Evolutionary conservation across 768 basidiomycete species (phyloP), one percentile per base, ranked within the genome.

Genomic region (Amyloporia xantha): DNA sequence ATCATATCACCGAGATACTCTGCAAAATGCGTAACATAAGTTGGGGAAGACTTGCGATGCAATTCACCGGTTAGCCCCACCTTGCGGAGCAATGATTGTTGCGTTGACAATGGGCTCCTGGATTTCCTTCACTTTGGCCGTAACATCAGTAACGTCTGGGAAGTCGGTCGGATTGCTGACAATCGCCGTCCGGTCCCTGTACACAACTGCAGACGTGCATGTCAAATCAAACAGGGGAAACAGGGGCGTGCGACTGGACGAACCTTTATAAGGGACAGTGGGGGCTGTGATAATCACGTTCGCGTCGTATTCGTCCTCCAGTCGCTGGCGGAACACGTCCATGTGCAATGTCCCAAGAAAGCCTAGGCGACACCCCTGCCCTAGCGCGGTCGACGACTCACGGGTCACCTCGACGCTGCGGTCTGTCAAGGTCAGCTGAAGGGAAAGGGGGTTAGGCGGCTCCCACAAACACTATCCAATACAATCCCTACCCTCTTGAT

Each of bases 1-100:
- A 98, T 94, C 86, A 99, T 93, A 39, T 87, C 86, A 6, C 95
- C 95, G 27, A 96, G 82, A 62, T 92, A 94, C 53, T 91, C 92
- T 92, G 56, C 24, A 25, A 24, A 15, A 38, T 4, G 48, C 21
- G 6, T 20, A 10, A 46, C 19, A 41, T 38, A 51, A n/a, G n/a
- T n/a, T n/a, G n/a, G n/a, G n/a, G n/a, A n/a, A n/a, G n/a, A n/a
- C n/a, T n/a, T n/a, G n/a, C n/a, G n/a, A n/a, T n/a, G n/a, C n/a
- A n/a, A n/a, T n/a, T n/a, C n/a, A n/a, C n/a, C n/a, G n/a, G n/a
- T n/a, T n/a, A n/a, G n/a, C n/a, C 40, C 17, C 24, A 91, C 90
- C 88, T 75, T 95, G 85, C 2, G 96, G 96, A 19, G 92, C 86
- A 54, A 98, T 90, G 60, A 99, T 94, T 1, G 87, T 87, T 9